These are phyloP conservation scores for Adansonia digitata DNA, from an alignment of 345 rosid species.

Conservation along the genomic window DNA sequence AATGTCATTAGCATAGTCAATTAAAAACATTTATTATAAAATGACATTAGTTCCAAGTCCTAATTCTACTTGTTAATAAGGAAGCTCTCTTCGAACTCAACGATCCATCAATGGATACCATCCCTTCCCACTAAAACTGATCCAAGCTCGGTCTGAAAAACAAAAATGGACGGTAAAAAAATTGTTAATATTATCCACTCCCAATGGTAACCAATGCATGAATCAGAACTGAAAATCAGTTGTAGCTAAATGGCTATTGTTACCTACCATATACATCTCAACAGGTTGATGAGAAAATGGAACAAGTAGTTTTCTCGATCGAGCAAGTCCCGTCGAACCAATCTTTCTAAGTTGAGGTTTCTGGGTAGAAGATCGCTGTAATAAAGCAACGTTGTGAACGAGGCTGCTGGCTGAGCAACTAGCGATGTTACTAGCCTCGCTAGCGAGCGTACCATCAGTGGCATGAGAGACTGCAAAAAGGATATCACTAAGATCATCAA, in stretches of 20 bases:
- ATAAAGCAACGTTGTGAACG: constrained; percentile 27
- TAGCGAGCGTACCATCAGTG: constrained; percentile 23
- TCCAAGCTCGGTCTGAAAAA: not conserved
- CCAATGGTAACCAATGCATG: not conserved
- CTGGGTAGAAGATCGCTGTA: constrained; percentile 42
- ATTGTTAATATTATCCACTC: not conserved
- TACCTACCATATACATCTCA: constrained; percentile 42
- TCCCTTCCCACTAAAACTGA: not conserved
- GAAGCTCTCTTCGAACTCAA: not conserved
- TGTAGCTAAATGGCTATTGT: no score
- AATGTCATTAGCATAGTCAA: not conserved
- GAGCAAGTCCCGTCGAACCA: constrained; percentile 34
- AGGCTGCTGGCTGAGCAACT: constrained; percentile 26
- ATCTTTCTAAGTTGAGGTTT: constrained; percentile 27
- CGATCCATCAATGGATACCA: not conserved
- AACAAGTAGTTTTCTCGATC: constrained; percentile 28
- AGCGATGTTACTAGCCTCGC: constrained; percentile 19
- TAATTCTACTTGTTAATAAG: not conserved
- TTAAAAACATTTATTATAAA: not conserved
- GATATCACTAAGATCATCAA: not conserved
- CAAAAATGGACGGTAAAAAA: not conserved
- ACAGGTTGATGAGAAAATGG: constrained; percentile 28
- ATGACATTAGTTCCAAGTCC: not conserved
- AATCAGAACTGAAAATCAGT: not conserved
- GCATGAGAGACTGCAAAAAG: constrained; percentile 20